phyloP scores from a whole-genome alignment of 1,284 basidiomycete species.

The Boletus calvinii region DNA sequence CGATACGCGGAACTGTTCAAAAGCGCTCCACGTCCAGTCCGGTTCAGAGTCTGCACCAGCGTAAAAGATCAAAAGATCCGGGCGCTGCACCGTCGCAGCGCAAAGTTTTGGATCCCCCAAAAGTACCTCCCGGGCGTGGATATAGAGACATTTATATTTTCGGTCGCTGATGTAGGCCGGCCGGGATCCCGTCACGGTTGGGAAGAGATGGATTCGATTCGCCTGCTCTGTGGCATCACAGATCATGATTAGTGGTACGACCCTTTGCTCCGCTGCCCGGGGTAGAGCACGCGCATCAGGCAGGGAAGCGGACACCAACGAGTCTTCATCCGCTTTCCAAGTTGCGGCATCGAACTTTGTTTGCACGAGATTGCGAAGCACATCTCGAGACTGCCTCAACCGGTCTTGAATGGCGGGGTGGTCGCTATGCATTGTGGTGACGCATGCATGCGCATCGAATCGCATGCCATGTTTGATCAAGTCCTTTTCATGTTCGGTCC shows the following conservation, averaged over 20 bases:
- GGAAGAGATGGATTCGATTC: conserved; percentile 4
- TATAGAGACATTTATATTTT: conserved; percentile 18
- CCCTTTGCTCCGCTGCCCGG: conserved; percentile 15
- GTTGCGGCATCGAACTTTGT: conserved; percentile 5
- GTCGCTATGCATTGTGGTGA: conserved; percentile 32
- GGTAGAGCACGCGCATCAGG: conserved; percentile 23
- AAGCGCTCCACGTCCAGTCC: conserved; percentile 15
- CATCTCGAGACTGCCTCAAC: conserved; percentile 18
- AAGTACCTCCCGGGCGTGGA: conserved; percentile 10
- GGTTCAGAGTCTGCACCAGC: conserved; percentile 13
- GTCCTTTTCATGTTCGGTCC: conserved; percentile 31
- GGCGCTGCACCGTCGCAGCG: conserved; percentile 6
- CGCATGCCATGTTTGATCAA: conserved; percentile 26
- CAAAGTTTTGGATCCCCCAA: neutral
- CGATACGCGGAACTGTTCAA: conserved; percentile 21
- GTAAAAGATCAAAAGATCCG: conserved; percentile 28
- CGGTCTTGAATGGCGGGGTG: conserved; percentile 29
- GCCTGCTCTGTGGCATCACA: conserved; percentile 15
- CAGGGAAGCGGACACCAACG: conserved; percentile 22
- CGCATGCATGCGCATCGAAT: conserved; percentile 33
- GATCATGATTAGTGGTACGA: conserved; percentile 18
- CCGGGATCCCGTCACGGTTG: conserved; percentile 2
- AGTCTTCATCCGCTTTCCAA: conserved; percentile 24
- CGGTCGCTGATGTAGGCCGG: conserved; percentile 2
- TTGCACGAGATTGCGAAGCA: conserved; percentile 22